A percentile compares a stretch with the other conserved stretches of the same genome.
Evolutionary conservation across 1,284 basidiomycete genomes (phyloP).

Genomic region (Trichosporon sp.): DNA sequence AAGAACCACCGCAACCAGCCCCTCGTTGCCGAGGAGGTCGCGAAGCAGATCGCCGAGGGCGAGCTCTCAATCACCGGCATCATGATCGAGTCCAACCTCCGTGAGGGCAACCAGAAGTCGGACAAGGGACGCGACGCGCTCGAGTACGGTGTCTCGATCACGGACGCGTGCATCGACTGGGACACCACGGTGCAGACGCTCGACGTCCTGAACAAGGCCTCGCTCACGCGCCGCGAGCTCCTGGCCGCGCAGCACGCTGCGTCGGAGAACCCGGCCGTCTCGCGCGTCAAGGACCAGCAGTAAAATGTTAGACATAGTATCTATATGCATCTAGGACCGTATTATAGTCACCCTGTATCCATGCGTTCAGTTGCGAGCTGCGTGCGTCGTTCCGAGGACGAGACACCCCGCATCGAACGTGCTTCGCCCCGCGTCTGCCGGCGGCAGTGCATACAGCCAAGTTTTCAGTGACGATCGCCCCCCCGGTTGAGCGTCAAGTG

Average conservation of each 20-base stretch:
- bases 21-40: constrained; percentile 81
- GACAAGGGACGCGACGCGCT: constrained; percentile 57
- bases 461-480: background rate
- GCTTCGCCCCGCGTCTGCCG: background rate
- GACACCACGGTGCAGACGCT: constrained; percentile 66
- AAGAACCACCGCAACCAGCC: constrained; percentile 89
- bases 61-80: constrained; percentile 73
- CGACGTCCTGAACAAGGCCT: constrained; percentile 61
- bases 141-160: constrained; percentile 83
- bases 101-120: constrained; percentile 73
- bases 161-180: constrained; percentile 92
- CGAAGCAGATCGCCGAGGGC: constrained; percentile 76
- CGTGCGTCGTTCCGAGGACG: background rate
- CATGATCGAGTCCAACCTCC: constrained; percentile 91
- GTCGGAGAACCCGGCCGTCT: constrained; percentile 25
- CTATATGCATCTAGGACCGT: constrained; percentile 2
- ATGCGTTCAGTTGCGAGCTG: background rate
- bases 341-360: background rate
- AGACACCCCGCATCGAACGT: background rate
- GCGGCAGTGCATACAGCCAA: background rate
- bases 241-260: constrained; percentile 20
- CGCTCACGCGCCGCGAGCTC: constrained; percentile 34
- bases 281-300: constrained; percentile 3
- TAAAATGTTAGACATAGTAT: constrained; percentile 1
- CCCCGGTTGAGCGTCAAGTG: background rate